A percentile compares a stretch with the other conserved stretches of the same genome.
These are phyloP conservation scores for Tilletiopsis washingtonensis DNA, from an alignment of 1,284 basidiomycete species.

Conservation along the genomic window DNA sequence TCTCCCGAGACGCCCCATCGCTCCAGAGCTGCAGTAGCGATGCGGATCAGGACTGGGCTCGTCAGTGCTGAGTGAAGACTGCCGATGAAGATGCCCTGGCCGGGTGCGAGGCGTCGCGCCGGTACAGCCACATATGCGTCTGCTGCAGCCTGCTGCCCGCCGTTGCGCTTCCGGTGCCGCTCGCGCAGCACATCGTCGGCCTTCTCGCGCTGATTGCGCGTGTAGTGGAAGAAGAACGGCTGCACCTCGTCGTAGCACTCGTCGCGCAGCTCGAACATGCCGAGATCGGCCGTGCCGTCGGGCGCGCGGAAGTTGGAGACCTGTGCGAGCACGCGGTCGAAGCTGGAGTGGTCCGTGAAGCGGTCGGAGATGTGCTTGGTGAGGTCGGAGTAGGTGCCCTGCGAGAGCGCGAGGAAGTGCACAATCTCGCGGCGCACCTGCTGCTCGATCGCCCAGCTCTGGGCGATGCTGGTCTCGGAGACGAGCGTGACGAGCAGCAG, in stretches of 20 bases:
- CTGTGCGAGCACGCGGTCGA: constrained; percentile 69
- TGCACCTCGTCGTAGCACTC: constrained; percentile 80
- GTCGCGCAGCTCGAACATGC: constrained; percentile 78
- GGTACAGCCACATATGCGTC: constrained; percentile 4
- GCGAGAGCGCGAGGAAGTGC: constrained; percentile 80
- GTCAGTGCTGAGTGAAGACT: constrained; percentile 10
- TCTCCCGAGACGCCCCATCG: constrained; percentile 13
- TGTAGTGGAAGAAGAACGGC: constrained; percentile 93
- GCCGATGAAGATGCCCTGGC: constrained; percentile 4
- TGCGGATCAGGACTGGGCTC: constrained; percentile 17
- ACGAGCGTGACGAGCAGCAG: constrained; percentile 80
- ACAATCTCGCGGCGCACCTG: constrained; percentile 77
- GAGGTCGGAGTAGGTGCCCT: constrained; percentile 83
- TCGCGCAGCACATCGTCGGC: constrained; percentile 72
- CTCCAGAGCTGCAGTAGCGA: constrained; percentile 28
- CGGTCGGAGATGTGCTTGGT: constrained; percentile 84
- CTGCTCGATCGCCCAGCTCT: constrained; percentile 60
- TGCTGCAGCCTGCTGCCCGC: constrained; percentile 39
- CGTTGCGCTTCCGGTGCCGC: constrained; percentile 62
- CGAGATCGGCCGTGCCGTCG: constrained; percentile 66
- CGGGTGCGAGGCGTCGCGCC: background rate
- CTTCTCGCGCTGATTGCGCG: constrained; percentile 86
- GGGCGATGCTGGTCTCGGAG: constrained; percentile 72
- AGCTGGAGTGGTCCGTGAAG: constrained; percentile 73
- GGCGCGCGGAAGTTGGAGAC: constrained; percentile 79